phyloP scores from a whole-genome alignment of 2,329 filamentous ascomycete genomes.

The Aspergillus neotritici region DNA sequence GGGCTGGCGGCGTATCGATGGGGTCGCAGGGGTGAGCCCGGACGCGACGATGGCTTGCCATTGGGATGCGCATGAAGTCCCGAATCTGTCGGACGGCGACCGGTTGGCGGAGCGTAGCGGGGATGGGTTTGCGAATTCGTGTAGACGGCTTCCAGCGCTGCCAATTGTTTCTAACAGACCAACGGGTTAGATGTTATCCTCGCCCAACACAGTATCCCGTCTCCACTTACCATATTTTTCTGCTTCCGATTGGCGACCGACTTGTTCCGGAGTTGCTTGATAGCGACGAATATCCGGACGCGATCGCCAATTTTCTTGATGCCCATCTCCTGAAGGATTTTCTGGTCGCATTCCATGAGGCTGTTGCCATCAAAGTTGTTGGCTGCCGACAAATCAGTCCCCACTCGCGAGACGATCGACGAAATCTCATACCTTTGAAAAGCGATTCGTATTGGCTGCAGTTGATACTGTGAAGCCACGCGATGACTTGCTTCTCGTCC shows the following conservation, averaged over 20 bases:
- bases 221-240: constrained; percentile 67
- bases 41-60: constrained; percentile 58
- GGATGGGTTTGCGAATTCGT: too few relatives aligned
- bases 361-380: constrained; percentile 99
- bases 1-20: constrained; percentile 59
- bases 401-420: too few relatives aligned
- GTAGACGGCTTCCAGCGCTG: constrained; percentile 60
- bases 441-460: constrained; percentile 89
- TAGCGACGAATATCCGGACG: constrained; percentile 80
- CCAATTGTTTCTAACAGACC: constrained; percentile 73
- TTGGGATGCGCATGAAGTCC: constrained; percentile 37
- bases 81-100: constrained; percentile 54
- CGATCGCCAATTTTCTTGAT: constrained; percentile 97
- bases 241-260: constrained; percentile 73
- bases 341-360: constrained; percentile 92
- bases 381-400: constrained; percentile 39
- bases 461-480: constrained; percentile 86
- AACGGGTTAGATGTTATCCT: constrained; percentile 11
- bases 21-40: constrained; percentile 62
- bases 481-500: constrained; percentile 86
- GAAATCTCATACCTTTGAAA: constrained; percentile 56
- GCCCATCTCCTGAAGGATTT: constrained; percentile 93
- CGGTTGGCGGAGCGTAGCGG: constrained; percentile 25
- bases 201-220: not conserved
- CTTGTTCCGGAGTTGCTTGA: constrained; percentile 75